Conservation (phyloP, 1,139 yeast species). For the Geotrichum fermentans region DNA sequence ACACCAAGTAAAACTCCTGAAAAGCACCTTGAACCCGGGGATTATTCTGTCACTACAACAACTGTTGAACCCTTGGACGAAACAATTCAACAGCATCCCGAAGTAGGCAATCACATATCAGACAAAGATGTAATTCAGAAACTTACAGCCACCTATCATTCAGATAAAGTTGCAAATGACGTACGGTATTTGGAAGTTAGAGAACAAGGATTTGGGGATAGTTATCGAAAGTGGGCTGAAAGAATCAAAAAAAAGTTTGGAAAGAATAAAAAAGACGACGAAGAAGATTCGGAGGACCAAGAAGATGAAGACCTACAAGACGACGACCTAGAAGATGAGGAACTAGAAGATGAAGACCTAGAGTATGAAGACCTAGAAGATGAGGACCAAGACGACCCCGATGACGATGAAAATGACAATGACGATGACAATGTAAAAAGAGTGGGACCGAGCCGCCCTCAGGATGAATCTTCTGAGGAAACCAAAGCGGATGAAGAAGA, state of each 20-base stretch:
- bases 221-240: constrained; percentile 1
- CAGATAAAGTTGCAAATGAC: too few relatives aligned
- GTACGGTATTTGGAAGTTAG: too few relatives aligned
- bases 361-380: constrained; percentile 6
- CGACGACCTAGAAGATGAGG: not conserved
- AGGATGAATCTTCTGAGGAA: constrained; percentile 7
- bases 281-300: not conserved
- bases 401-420: not conserved
- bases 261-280: not conserved
- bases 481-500: constrained; percentile 4
- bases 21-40: too few relatives aligned
- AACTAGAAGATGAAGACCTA: constrained; percentile 1
- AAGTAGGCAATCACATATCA: too few relatives aligned
- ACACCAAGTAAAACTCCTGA: too few relatives aligned
- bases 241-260: constrained; percentile 2
- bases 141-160: too few relatives aligned
- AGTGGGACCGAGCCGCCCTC: too few relatives aligned
- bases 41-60: too few relatives aligned
- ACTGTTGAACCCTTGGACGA: not conserved
- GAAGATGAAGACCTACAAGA: constrained; percentile 7
- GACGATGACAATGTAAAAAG: constrained; percentile 4
- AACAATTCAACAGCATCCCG: not conserved
- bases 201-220: not conserved
- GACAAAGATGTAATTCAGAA: too few relatives aligned
- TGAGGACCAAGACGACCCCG: constrained; percentile 3